phyloP scores from a whole-genome alignment of 495 filamentous ascomycete species.

The Extremus antarcticus region DNA sequence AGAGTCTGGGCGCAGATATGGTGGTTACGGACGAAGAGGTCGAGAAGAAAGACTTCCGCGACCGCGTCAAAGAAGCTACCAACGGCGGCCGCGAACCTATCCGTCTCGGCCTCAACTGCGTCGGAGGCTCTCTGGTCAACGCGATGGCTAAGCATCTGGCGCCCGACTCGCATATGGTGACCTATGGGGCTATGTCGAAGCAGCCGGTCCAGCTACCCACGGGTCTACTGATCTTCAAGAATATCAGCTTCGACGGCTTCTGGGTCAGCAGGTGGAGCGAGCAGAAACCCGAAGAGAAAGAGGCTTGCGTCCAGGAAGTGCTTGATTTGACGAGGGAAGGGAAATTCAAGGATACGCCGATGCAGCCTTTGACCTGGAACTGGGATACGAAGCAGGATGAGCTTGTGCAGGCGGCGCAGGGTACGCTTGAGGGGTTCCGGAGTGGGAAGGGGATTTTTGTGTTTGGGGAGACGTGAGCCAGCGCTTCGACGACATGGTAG shows the following conservation, averaged over 20 bases:
- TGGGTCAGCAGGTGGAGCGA: slow-evolving; percentile 90
- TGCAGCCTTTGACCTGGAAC: slow-evolving; percentile 67
- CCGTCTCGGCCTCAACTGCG: slow-evolving; percentile 79
- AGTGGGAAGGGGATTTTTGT: slow-evolving; percentile 84
- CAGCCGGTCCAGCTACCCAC: slow-evolving; percentile 70
- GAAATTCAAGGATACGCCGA: slow-evolving; percentile 70
- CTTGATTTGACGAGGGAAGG: slow-evolving; percentile 60
- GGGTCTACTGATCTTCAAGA: slow-evolving; percentile 78
- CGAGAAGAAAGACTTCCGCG: slow-evolving; percentile 51
- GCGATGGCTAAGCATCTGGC: slow-evolving; percentile 58
- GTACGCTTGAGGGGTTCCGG: slow-evolving; percentile 68
- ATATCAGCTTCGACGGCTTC: slow-evolving; percentile 78
- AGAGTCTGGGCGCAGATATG: slow-evolving; percentile 60
- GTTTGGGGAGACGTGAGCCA: slow-evolving; percentile 45
- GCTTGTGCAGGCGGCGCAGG: slow-evolving; percentile 50
- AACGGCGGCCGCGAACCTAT: slow-evolving; percentile 55
- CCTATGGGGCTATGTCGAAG: slow-evolving; percentile 90
- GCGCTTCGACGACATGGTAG: neutral
- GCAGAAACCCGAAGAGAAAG: slow-evolving; percentile 60
- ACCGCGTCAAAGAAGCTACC: slow-evolving; percentile 57
- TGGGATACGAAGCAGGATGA: slow-evolving; percentile 58
- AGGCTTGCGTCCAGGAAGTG: slow-evolving; percentile 69
- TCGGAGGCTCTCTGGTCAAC: slow-evolving; percentile 75
- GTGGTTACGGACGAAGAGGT: slow-evolving; percentile 75
- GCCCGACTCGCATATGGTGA: slow-evolving; percentile 63